phyloP scores from a whole-genome alignment of 495 filamentous ascomycete genomes.

The Aspergillus leporis region DNA sequence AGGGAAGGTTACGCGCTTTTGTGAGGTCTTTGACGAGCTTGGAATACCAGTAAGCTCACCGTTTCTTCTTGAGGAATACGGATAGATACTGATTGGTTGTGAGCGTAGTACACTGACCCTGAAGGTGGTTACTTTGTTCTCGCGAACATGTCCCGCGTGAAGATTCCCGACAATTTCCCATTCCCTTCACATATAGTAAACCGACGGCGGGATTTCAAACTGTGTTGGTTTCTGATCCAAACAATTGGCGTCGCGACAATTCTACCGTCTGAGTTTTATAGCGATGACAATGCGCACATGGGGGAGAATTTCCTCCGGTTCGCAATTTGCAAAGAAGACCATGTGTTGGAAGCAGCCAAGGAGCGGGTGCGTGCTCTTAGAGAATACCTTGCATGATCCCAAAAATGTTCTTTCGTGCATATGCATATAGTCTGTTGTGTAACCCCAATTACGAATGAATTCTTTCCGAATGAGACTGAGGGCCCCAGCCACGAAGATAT shows the following conservation, averaged over 20 bases:
- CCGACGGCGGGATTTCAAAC: constrained; percentile 87
- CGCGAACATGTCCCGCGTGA: constrained; percentile 83
- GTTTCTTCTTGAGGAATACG: constrained; percentile 2
- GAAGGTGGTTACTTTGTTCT: constrained; percentile 97
- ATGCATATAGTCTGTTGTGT: too few relatives aligned
- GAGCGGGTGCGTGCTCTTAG: constrained; percentile 82
- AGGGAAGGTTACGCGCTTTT: constrained; percentile 83
- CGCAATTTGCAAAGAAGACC: constrained; percentile 94
- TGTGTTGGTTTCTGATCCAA: constrained; percentile 94
- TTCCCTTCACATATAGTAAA: constrained; percentile 87
- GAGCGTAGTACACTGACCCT: constrained; percentile 70
- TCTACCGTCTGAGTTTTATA: constrained; percentile 96
- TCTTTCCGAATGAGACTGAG: too few relatives aligned
- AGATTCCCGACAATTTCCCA: constrained; percentile 74
- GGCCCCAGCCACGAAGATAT: too few relatives aligned
- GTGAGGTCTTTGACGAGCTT: constrained; percentile 84
- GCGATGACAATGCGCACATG: constrained; percentile 73
- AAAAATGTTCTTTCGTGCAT: too few relatives aligned
- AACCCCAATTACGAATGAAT: too few relatives aligned
- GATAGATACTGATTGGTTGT: neutral
- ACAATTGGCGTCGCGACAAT: constrained; percentile 95
- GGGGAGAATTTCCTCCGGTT: constrained; percentile 93
- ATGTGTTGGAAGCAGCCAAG: constrained; percentile 86
- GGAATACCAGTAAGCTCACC: constrained; percentile 61
- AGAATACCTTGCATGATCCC: constrained; percentile 60